Evolutionary conservation across 2,329 filamentous ascomycete species (phyloP).

Genomic region (Fusarium nelsonii): DNA sequence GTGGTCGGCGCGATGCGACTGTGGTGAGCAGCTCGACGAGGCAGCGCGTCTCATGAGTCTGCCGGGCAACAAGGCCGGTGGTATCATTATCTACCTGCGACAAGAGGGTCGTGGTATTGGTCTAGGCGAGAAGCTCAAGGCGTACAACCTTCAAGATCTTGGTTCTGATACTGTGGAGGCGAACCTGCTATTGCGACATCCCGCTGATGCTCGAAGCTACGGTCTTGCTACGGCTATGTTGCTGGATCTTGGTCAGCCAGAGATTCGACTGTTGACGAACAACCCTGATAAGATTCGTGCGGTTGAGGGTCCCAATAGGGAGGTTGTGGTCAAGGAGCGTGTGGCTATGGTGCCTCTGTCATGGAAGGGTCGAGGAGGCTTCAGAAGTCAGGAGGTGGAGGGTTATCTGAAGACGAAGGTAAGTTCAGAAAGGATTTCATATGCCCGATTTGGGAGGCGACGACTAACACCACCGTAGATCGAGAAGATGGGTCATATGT

Average conservation of each 20-base stretch:
- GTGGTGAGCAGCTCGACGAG: constrained; percentile 97
- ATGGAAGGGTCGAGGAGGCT: constrained; percentile 88
- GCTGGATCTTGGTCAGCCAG: constrained; percentile 81
- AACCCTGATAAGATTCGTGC: constrained; percentile 97
- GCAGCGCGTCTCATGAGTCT: constrained; percentile 92
- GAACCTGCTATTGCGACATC: constrained; percentile 89
- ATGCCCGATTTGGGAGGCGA: too few species aligned
- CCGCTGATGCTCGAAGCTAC: constrained; percentile 94
- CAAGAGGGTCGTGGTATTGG: constrained; percentile 98
- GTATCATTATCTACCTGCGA: constrained; percentile 94
- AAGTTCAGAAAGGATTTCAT: constrained; percentile 45
- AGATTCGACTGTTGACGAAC: constrained; percentile 89
- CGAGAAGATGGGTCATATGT: constrained; percentile 88
- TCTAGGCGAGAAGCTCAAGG: constrained; percentile 94
- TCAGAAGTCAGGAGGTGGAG: constrained; percentile 89
- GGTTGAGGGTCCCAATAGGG: constrained; percentile 89
- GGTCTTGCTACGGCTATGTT: constrained; percentile 97
- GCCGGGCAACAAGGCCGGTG: constrained; percentile 72
- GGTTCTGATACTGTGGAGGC: constrained; percentile 98
- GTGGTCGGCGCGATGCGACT: constrained; percentile 97
- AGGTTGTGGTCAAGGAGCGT: constrained; percentile 87
- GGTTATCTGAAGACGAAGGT: constrained; percentile 97
- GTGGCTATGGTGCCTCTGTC: constrained; percentile 96
- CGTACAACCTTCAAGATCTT: constrained; percentile 96
- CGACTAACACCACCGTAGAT: constrained; percentile 66